Evolutionary conservation across 2,329 filamentous ascomycete species (phyloP), one percentile per base, ranked within the genome.

Genomic region (Arthrobotrys pseudoclavata): DNA sequence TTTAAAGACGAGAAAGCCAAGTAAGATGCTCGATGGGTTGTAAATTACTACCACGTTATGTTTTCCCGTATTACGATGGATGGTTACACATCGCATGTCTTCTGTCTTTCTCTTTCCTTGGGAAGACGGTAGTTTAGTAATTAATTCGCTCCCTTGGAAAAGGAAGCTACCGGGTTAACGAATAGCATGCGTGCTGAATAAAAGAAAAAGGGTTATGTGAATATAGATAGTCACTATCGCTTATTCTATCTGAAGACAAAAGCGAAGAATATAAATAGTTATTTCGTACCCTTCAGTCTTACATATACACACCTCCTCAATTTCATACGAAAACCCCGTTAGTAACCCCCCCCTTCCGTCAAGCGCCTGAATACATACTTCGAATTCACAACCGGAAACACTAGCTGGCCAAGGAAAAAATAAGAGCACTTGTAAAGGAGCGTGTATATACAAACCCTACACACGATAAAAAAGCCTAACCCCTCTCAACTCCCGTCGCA

Each of bases 1-100:
- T n/a, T 53, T 67, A 18, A 77, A 77, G 67, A 77, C 74, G 1
- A 37, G 74, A 5, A 77, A 77, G 42, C 74, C 74, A 22, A 60
- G 34, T n/a, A 22, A 20, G 1, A 67, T 60, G 18, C 40, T 77
- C 3, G 74, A 77, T 57, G 67, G 74, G 18, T 63, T 77, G 67
- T 77, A 62, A 71, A 71, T 48, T 29, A 42, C 3, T 53, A 24
- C 18, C 34, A 63, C 20, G 9, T 12, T n/a, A n/a, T n/a, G n/a
- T n/a, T 7, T 15, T 37, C 6, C 12, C 31, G 13, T 52, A 42
- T 1, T 15, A 42, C 13, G 0, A 24, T 52, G 31, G 31, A 34
- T 34, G 7, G 12, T 34, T 34, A 10, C 31, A 34, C 31, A 34
- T 9, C 12, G 31, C 7, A 34, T 34, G 12, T 9, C 31, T 5